Percentiles rank a stretch among this genome's conserved stretches.
Evolutionary conservation across 2,329 filamentous ascomycete genomes (phyloP).

Genomic region (Gyromitra esculenta): DNA sequence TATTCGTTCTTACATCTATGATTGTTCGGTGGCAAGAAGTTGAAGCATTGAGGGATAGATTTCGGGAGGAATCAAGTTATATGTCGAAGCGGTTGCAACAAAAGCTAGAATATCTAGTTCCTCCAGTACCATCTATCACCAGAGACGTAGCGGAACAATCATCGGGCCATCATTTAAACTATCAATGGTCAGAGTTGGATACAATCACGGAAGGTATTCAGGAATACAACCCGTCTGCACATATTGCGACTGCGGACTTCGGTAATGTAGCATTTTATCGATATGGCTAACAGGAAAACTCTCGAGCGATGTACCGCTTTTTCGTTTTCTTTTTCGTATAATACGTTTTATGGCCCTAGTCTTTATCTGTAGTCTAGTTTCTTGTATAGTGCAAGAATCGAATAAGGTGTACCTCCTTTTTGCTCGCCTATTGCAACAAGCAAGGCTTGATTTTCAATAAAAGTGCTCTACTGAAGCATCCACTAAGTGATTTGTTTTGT

Average conservation of each 20-base stretch:
- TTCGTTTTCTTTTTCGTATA: background rate
- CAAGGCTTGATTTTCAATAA: too few species aligned
- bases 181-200: constrained; percentile 31
- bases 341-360: background rate
- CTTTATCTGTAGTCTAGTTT: background rate
- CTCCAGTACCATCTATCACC: background rate
- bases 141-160: constrained; percentile 23
- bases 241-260: constrained; percentile 55
- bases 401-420: too few species aligned
- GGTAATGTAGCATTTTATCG: constrained; percentile 56
- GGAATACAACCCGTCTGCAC: constrained; percentile 50
- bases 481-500: too few species aligned
- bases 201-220: constrained; percentile 11
- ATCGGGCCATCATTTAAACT: constrained; percentile 20
- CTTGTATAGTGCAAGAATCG: background rate
- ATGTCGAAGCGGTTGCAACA: constrained; percentile 45
- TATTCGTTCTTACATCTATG: constrained; percentile 53
- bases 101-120: constrained; percentile 25
- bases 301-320: background rate
- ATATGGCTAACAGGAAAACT: constrained; percentile 38
- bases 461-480: too few species aligned
- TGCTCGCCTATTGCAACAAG: too few species aligned
- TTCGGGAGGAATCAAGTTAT: constrained; percentile 49
- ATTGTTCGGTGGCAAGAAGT: constrained; percentile 55
- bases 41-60: constrained; percentile 54